Evolutionary conservation across 2,329 filamentous ascomycete species (phyloP), one percentile per base, ranked within the genome.

Genomic region (Xylaria hypoxylon): DNA sequence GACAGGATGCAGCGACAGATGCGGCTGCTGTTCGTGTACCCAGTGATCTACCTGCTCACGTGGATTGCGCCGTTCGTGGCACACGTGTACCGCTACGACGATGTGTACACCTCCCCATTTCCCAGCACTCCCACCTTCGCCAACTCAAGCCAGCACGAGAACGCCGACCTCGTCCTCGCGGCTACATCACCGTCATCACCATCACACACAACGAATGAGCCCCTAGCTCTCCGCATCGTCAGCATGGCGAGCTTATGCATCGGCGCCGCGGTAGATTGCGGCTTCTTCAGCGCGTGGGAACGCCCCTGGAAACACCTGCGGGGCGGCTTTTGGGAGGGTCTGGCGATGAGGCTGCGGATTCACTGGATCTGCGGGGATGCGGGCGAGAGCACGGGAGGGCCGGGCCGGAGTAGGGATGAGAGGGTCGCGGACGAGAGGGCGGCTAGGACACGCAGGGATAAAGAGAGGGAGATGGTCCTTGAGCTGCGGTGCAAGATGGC

Each of bases 1-100:
- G 80, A 84, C 17, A 86, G 85, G 64, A 89, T 92, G 65, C 85
- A 86, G 50, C 86, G 89, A 10, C 91, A 94, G 73, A 83, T 94
- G 2, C 86, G 90, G 35, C 85, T 91, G 33, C 83, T 94, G 19
- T 93, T 94, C 78, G 87, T 93, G 53, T 95, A 95, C 76, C 92
- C 92, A 0, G 76, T 90, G 19, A 85, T 91, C 3, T 94, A 95
- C 77, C 83, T 92, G 22, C 77, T 87, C 4, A 87, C 92, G 70
- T 95, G 92, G 92, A 79, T 91, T 3, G 79, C 92, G 7, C 92
- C 92, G 0, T 92, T 94, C 71, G 79, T 89, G 2, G 83, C 83
- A 2, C 90, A 94, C 75, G 82, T 88, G 56, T 78, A 89, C 56
- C 84, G 83, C 59, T 91, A 89, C 77, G 81, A 83, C 68, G 75